Evolutionary conservation across 805 yeast species (phyloP).

Genomic region (Lachancea meyersii): DNA sequence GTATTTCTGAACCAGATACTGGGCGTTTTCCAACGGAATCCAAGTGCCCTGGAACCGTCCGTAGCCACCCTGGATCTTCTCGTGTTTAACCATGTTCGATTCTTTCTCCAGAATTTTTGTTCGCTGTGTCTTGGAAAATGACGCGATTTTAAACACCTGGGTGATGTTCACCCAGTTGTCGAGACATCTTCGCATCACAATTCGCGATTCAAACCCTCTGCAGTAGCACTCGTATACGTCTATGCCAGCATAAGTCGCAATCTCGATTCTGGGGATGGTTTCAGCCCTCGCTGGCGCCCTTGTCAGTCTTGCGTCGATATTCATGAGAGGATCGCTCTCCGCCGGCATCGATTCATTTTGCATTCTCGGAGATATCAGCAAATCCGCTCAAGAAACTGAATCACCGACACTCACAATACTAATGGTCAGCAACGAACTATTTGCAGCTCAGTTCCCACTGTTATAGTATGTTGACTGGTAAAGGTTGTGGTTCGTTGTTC

Average conservation of each 20-base stretch:
- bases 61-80: constrained; percentile 80
- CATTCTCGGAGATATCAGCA: neutral
- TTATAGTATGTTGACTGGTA: neutral
- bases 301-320: constrained; percentile 6
- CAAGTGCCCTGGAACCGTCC: constrained; percentile 84
- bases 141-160: constrained; percentile 71
- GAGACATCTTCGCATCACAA: constrained; percentile 71
- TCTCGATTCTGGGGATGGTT: constrained; percentile 26
- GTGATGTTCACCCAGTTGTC: constrained; percentile 95
- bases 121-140: constrained; percentile 71
- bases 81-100: constrained; percentile 63
- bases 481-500: constrained; percentile 2
- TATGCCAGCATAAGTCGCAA: constrained; percentile 45
- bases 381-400: neutral
- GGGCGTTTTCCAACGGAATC: constrained; percentile 68
- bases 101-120: constrained; percentile 72
- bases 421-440: too few relatives aligned
- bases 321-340: constrained; percentile 3
- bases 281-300: constrained; percentile 1
- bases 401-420: too few relatives aligned
- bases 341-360: constrained; percentile 2
- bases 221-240: constrained; percentile 60
- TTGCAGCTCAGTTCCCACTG: too few relatives aligned
- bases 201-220: constrained; percentile 38
- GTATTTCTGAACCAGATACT: constrained; percentile 46